phyloP scores from a whole-genome alignment of 257 asterid genomes.

The Lycium ferocissimum region DNA sequence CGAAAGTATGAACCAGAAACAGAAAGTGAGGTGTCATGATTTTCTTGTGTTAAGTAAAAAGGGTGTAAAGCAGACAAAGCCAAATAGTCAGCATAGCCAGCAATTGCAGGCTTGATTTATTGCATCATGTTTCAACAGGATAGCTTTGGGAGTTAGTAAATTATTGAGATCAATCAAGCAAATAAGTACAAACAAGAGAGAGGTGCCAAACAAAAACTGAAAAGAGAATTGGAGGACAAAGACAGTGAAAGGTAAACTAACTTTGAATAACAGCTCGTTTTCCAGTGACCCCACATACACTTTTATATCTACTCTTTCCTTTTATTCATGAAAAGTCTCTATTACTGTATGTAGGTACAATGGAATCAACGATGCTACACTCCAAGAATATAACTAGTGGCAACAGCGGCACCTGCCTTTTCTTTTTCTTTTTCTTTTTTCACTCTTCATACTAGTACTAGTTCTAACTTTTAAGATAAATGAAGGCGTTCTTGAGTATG shows the following conservation, averaged over 20 bases:
- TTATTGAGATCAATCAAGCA: slow-evolving; percentile 21
- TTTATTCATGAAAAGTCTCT: background rate
- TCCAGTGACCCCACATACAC: slow-evolving; percentile 16
- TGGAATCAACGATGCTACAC: slow-evolving; percentile 17
- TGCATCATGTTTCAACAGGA: background rate
- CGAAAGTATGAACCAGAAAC: slow-evolving; percentile 45
- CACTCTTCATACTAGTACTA: background rate
- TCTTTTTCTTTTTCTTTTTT: background rate
- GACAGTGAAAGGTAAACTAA: slow-evolving; percentile 36
- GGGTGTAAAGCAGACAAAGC: slow-evolving; percentile 38
- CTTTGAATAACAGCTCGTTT: background rate
- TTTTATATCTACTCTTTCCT: background rate
- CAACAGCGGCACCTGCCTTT: too few relatives aligned
- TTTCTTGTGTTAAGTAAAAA: slow-evolving; percentile 34
- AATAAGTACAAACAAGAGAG: background rate
- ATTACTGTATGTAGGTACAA: background rate
- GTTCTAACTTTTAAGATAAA: background rate
- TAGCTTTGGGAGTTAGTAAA: background rate
- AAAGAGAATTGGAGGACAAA: slow-evolving; percentile 24
- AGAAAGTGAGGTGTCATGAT: slow-evolving; percentile 35
- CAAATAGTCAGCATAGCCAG: slow-evolving; percentile 55
- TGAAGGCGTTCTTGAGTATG: too few relatives aligned
- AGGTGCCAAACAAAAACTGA: slow-evolving; percentile 31
- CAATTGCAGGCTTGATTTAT: slow-evolving; percentile 38
- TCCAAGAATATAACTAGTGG: background rate